phyloP scores from a whole-genome alignment of 2,329 filamentous ascomycete genomes.

The Aspergillus novoparasiticus region DNA sequence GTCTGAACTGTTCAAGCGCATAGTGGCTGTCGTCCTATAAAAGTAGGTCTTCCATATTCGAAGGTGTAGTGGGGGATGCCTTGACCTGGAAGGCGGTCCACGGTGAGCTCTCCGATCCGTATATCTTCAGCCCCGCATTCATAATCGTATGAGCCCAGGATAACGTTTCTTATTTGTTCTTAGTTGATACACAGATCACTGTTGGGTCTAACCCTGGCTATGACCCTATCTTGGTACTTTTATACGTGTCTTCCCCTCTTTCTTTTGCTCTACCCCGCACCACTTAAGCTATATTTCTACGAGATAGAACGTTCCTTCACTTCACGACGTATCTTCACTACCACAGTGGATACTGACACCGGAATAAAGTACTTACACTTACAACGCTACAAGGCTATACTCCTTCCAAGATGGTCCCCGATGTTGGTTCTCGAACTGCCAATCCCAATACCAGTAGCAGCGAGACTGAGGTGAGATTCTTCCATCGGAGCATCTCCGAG shows the following conservation, averaged over 20 bases:
- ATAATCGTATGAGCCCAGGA: too few relatives aligned
- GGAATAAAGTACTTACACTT: neutral
- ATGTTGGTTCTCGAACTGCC: neutral
- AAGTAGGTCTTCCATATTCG: too few relatives aligned
- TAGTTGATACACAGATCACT: neutral
- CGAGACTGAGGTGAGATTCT: neutral
- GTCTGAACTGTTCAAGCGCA: too few relatives aligned
- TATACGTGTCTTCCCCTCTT: neutral
- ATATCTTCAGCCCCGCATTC: neutral
- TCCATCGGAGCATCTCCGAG: neutral
- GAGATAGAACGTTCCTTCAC: neutral
- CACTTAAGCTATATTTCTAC: neutral
- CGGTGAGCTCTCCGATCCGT: neutral
- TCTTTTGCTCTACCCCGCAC: neutral
- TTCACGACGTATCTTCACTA: neutral
- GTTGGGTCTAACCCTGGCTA: neutral
- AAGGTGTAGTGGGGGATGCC: too few relatives aligned
- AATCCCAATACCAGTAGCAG: neutral
- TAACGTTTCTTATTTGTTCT: neutral
- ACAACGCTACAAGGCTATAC: neutral
- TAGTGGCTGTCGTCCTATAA: too few relatives aligned
- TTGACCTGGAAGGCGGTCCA: too few relatives aligned
- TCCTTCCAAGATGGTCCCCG: neutral
- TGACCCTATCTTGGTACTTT: neutral
- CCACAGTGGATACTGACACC: neutral